Evolutionary conservation across 352 stramenopile species (phyloP).

Genomic region (Globisporangium cederbergense): DNA sequence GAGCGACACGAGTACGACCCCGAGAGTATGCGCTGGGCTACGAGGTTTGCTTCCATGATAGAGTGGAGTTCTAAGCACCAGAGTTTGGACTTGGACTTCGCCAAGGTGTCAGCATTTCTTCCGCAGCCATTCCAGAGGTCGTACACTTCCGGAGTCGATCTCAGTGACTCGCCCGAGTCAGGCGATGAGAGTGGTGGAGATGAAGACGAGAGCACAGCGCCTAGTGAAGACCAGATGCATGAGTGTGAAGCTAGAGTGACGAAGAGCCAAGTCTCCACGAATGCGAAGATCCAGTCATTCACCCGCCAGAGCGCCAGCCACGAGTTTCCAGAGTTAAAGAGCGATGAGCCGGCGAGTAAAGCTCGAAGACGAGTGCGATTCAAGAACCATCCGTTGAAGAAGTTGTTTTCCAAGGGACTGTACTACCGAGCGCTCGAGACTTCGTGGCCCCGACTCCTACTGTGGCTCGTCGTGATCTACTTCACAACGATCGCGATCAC

Average conservation of each 20-base stretch:
- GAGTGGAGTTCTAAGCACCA: conserved; percentile 31
- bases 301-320: conserved; percentile 6
- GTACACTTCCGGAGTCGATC: conserved; percentile 12
- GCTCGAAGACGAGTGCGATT: conserved; percentile 33
- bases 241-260: too few species aligned
- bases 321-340: conserved; percentile 7
- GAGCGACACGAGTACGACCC: conserved; percentile 46
- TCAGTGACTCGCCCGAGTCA: conserved; percentile 15
- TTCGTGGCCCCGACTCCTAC: conserved; percentile 37
- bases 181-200: neutral
- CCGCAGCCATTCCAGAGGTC: conserved; percentile 13
- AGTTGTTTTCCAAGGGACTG: conserved; percentile 36
- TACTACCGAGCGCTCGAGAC: conserved; percentile 53
- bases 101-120: conserved; percentile 33
- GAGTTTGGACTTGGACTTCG: conserved; percentile 41
- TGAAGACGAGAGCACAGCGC: too few species aligned
- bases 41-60: conserved; percentile 37
- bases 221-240: too few species aligned
- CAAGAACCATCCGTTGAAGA: conserved; percentile 35
- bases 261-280: too few species aligned
- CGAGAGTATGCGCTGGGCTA: conserved; percentile 38
- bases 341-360: conserved; percentile 35
- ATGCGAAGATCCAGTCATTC: too few species aligned
- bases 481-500: conserved; percentile 33
- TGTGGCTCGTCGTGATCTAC: conserved; percentile 37